Evolutionary conservation across 257 asterid species (phyloP), one percentile per base, ranked within the genome.

Genomic region (Osmanthus fragrans): DNA sequence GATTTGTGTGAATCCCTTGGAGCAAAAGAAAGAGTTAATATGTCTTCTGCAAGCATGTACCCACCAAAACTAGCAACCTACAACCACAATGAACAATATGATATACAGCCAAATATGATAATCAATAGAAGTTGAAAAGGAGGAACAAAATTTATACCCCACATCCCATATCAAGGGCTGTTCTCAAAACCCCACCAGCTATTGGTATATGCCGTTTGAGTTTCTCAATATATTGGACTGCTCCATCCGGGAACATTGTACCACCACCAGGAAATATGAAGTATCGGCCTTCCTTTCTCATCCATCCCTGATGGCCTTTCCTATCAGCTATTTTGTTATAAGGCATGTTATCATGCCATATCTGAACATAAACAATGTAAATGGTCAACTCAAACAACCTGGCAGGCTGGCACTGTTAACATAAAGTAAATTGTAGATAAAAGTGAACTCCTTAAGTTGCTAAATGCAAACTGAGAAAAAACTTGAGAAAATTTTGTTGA

Each of bases 1-100:
- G 97, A 83, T 87, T 93, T 93, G 85, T 92, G 98, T 19, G 98
- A 96, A 88, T 93, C 99, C 82, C 97, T 90, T 58, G 99, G 98
- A 77, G 97, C 99, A 83, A 96, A 93, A 66, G 99, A 93, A 76
- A 96, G 94, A 27, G 98, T 82, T 71, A 93, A 80, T 66, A 96
- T 90, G 79, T 83, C 94, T 78, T 96, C 99, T 12, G 87, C 81
- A 65, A 93, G 96, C 84, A 96, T 89, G 89, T 84, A 90, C 12
- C 99, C 99, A 75, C 99, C 99, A 73, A 96, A 96, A 89, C 99
- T 93, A 80, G 97, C 97, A 85, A 93, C 99, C 99, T 96, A 81
- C 80, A 83, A 80, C 65, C 68, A n/a, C 71, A 74, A 77, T 10
- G 7, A 81, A 13, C 42, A 70, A 65, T 70, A 51, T 27, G 25